Evolutionary conservation across 352 stramenopile species (phyloP).

Genomic region (Globisporangium splendens): DNA sequence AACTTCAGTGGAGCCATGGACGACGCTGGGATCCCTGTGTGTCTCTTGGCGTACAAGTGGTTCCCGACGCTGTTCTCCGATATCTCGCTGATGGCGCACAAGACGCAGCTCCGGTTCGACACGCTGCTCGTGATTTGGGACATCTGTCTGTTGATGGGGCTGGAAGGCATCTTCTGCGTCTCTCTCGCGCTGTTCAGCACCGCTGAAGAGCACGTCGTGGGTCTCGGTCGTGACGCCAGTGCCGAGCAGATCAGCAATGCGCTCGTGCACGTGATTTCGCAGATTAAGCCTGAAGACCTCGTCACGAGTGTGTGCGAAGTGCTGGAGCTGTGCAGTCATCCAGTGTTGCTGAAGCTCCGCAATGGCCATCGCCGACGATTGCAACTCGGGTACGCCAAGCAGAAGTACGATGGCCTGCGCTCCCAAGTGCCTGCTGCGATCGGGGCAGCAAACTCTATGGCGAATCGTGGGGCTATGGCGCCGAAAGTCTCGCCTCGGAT

Average conservation of each 20-base stretch:
- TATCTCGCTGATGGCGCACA: slow-evolving; percentile 69
- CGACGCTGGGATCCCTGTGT: slow-evolving; percentile 57
- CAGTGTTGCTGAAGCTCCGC: slow-evolving; percentile 71
- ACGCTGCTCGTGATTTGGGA: slow-evolving; percentile 80
- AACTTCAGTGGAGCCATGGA: slow-evolving; percentile 55
- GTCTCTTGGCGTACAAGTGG: slow-evolving; percentile 86
- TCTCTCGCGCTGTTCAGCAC: slow-evolving; percentile 64
- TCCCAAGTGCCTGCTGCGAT: neutral
- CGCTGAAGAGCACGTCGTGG: slow-evolving; percentile 53
- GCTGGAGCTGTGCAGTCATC: slow-evolving; percentile 69
- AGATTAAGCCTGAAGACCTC: slow-evolving; percentile 54
- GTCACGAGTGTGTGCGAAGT: slow-evolving; percentile 79
- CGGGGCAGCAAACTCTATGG: slow-evolving; percentile 4
- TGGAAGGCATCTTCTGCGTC: slow-evolving; percentile 80
- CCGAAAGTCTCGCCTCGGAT: slow-evolving; percentile 20
- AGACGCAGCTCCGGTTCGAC: slow-evolving; percentile 68
- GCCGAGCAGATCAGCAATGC: slow-evolving; percentile 64
- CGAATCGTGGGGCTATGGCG: neutral
- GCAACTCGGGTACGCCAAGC: slow-evolving; percentile 40
- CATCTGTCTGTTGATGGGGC: slow-evolving; percentile 70
- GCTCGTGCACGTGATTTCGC: slow-evolving; percentile 49
- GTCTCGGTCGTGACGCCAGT: slow-evolving; percentile 31
- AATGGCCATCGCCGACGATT: slow-evolving; percentile 68
- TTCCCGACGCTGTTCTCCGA: slow-evolving; percentile 87
- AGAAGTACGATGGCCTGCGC: slow-evolving; percentile 9